Evolutionary conservation across 257 asterid species (phyloP).

Genomic region (Solanum corneliomulleri): DNA sequence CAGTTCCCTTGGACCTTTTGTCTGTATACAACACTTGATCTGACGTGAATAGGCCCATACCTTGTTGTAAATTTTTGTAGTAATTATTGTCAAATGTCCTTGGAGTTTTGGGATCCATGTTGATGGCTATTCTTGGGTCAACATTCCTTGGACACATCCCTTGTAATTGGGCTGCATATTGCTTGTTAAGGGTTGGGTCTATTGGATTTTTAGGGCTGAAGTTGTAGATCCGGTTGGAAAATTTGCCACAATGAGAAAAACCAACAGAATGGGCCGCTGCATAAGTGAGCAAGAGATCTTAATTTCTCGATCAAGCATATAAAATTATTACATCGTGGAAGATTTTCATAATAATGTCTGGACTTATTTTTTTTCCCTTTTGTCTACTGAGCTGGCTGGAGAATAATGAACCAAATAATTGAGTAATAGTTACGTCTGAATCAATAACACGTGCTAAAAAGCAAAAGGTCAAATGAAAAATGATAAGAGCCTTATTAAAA

Average conservation of each 20-base stretch:
- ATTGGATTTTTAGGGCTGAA: constrained; percentile 33
- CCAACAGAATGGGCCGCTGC: constrained; percentile 79
- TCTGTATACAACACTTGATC: constrained; percentile 75
- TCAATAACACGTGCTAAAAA: neutral
- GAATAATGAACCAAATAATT: neutral
- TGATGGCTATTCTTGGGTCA: constrained; percentile 48
- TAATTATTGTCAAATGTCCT: constrained; percentile 57
- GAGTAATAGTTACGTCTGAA: neutral
- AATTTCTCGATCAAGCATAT: neutral
- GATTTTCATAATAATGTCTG: neutral
- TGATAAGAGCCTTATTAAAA: neutral
- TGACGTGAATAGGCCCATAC: constrained; percentile 75
- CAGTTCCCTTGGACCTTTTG: constrained; percentile 34
- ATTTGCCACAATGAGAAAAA: constrained; percentile 68
- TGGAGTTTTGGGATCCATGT: constrained; percentile 80
- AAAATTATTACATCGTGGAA: neutral
- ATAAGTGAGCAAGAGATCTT: neutral
- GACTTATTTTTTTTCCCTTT: neutral
- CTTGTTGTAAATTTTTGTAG: constrained; percentile 46
- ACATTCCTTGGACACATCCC: constrained; percentile 48
- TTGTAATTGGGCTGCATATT: constrained; percentile 44
- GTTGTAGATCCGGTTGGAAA: constrained; percentile 61
- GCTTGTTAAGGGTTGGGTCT: constrained; percentile 62
- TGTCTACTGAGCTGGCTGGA: neutral
- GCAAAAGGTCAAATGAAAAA: neutral